phyloP scores from a whole-genome alignment of 768 basidiomycete genomes.

The Podaxis carcinomalis region DNA sequence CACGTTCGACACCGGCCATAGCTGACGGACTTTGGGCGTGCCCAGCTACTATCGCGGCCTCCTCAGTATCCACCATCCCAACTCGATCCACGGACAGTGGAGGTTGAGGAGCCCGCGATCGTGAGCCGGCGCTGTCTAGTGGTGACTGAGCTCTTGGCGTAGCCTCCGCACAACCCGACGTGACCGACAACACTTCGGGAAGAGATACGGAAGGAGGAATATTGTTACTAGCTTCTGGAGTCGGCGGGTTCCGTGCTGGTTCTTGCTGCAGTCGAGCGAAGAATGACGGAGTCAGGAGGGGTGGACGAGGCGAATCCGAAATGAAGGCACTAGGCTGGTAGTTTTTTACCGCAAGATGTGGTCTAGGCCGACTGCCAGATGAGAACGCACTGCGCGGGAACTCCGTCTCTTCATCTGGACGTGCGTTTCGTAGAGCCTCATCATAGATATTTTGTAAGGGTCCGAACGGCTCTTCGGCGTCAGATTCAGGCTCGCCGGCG shows the following conservation, averaged over 20 bases:
- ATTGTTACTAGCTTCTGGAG: neutral
- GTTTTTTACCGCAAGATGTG: neutral
- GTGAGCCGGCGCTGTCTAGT: neutral
- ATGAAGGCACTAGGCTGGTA: neutral
- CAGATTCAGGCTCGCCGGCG: neutral
- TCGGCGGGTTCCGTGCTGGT: neutral
- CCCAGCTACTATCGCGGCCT: neutral
- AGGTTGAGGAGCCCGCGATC: neutral
- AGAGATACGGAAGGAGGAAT: too few species aligned
- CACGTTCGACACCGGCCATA: too few species aligned
- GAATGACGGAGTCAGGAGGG: constrained; percentile 5
- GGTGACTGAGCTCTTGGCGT: neutral
- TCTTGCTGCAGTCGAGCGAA: neutral
- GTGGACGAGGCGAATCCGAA: neutral
- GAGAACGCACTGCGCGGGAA: neutral
- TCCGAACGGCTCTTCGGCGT: neutral
- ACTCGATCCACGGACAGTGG: neutral
- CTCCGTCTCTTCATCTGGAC: neutral
- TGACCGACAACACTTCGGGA: too few species aligned
- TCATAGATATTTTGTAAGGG: constrained; percentile 5
- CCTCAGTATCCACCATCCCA: neutral
- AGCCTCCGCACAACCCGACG: neutral
- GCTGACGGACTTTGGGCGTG: neutral
- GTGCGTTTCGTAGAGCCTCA: neutral
- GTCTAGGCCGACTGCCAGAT: neutral